phyloP scores from a whole-genome alignment of 257 asterid genomes.

The Echites panduratus region DNA sequence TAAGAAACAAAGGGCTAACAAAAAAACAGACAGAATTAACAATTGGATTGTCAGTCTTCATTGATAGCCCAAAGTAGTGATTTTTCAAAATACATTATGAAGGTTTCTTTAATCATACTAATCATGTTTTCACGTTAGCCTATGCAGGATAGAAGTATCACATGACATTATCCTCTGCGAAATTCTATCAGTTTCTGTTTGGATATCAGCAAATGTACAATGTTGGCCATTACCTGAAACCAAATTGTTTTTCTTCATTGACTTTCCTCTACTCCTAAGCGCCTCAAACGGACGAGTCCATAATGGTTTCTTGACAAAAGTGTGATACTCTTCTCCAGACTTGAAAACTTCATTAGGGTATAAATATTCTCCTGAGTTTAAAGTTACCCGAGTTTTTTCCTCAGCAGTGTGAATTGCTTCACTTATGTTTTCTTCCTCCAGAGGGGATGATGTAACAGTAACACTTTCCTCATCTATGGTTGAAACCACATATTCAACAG shows the following conservation, averaged over 20 bases:
- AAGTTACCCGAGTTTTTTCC: not conserved
- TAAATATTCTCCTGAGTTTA: not conserved
- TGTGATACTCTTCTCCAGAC: not conserved
- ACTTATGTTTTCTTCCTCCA: not conserved
- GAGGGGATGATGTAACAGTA: not conserved
- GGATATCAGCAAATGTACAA: too few species aligned
- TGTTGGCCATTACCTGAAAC: not conserved
- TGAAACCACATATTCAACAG: not conserved
- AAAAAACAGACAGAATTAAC: not conserved
- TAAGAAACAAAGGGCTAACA: not conserved
- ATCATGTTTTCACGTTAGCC: too few species aligned
- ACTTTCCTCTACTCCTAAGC: slow-evolving; percentile 5
- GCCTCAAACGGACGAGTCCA: slow-evolving; percentile 1
- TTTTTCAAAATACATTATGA: not conserved
- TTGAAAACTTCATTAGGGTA: not conserved
- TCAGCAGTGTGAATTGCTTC: not conserved
- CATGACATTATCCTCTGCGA: too few species aligned
- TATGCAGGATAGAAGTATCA: too few species aligned
- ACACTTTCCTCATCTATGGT: not conserved
- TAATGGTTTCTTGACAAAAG: not conserved
- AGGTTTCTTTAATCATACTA: too few species aligned
- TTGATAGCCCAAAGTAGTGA: too few species aligned
- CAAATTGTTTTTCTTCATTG: not conserved
- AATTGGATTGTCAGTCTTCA: too few species aligned
- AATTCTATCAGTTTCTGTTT: not conserved